Evolutionary conservation across 768 basidiomycete species (phyloP).

Genomic region (Antrodiella citrinella): DNA sequence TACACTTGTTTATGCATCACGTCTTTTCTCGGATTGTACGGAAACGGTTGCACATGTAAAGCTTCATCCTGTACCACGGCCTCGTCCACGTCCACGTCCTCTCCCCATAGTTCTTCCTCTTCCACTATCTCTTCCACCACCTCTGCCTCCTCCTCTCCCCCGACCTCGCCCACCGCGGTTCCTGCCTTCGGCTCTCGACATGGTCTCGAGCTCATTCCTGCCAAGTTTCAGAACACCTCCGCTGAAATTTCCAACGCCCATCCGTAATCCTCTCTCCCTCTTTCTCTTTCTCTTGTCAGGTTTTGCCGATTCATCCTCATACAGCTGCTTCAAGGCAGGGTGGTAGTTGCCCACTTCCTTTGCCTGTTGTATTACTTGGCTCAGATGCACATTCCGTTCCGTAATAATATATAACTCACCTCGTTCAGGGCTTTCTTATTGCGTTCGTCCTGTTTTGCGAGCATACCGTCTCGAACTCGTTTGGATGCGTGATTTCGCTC

Average conservation of each 20-base stretch:
- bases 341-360: slow-evolving; percentile 84
- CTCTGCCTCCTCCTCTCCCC: slow-evolving; percentile 14
- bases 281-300: slow-evolving; percentile 29
- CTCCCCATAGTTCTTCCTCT: no score
- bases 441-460: slow-evolving; percentile 51
- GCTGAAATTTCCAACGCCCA: slow-evolving; percentile 75
- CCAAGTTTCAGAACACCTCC: slow-evolving; percentile 62
- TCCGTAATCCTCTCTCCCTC: slow-evolving; percentile 57
- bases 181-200: slow-evolving; percentile 17
- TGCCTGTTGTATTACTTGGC: slow-evolving; percentile 51
- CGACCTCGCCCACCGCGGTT: slow-evolving; percentile 14
- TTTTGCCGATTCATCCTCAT: slow-evolving; percentile 30
- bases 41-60: no score
- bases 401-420: no score
- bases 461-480: slow-evolving; percentile 62
- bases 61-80: no score
- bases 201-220: slow-evolving; percentile 45
- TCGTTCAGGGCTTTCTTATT: slow-evolving; percentile 53
- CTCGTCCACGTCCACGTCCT: no score
- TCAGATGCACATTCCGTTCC: no score
- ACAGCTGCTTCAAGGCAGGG: slow-evolving; percentile 63
- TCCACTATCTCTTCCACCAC: not conserved
- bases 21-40: no score
- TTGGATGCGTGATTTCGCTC: slow-evolving; percentile 70
- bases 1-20: no score